Evolutionary conservation across 2,329 filamentous ascomycete species (phyloP).

Genomic region (Lecanosticta acicola): DNA sequence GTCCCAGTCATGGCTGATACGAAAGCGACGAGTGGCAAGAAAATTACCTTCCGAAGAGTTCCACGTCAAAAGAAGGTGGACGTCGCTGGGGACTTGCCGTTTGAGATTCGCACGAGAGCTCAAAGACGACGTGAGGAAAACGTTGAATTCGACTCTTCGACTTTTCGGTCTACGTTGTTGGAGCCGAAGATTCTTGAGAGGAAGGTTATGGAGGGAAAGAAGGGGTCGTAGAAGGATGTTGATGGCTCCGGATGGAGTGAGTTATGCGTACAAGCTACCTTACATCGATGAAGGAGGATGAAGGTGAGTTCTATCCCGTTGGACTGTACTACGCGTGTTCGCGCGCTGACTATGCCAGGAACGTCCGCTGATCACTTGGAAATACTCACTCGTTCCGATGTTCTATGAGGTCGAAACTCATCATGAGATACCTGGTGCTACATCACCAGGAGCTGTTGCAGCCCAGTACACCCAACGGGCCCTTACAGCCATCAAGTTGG

Average conservation of each 20-base stretch:
- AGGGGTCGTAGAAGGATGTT: too few relatives aligned
- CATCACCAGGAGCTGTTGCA: too few relatives aligned
- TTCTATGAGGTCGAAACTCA: too few relatives aligned
- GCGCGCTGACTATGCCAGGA: too few relatives aligned
- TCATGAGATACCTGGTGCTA: too few relatives aligned
- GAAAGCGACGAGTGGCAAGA: background rate
- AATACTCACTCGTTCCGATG: too few relatives aligned
- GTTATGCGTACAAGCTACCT: background rate
- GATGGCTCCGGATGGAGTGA: too few relatives aligned
- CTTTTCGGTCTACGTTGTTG: conserved; percentile 18
- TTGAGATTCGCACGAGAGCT: conserved; percentile 6
- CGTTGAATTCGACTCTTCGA: conserved; percentile 23
- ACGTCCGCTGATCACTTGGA: too few relatives aligned
- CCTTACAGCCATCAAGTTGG: too few relatives aligned
- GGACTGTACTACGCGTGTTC: too few relatives aligned
- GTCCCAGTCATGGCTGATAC: background rate
- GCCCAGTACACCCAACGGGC: too few relatives aligned
- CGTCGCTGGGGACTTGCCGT: conserved; percentile 5
- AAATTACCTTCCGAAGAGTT: conserved; percentile 2
- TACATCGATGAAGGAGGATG: background rate
- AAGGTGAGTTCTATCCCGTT: background rate
- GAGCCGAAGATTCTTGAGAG: conserved; percentile 24
- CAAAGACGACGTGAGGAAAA: conserved; percentile 8
- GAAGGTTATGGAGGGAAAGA: conserved; percentile 4
- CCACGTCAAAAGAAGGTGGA: conserved; percentile 1